Conservation (phyloP, 2,329 filamentous ascomycete genomes). For the Ustilaginoidea virens region DNA sequence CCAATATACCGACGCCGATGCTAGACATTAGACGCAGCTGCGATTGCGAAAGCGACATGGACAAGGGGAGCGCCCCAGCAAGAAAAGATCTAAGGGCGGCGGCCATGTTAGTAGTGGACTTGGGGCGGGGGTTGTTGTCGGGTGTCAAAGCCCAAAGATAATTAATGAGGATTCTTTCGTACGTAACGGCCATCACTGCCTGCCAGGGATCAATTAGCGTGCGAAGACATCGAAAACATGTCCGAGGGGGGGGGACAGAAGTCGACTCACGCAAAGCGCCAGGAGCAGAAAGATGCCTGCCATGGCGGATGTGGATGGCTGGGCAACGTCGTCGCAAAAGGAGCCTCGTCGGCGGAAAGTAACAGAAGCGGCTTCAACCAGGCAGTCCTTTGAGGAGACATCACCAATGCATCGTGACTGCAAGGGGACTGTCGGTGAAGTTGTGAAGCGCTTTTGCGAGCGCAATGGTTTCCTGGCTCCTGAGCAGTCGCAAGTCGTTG, state of each 20-base stretch:
- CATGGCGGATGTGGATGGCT: constrained; percentile 17
- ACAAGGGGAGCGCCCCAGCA: constrained; percentile 78
- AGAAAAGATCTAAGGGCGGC: constrained; percentile 92
- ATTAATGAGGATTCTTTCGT: no score
- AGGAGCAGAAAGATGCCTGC: constrained; percentile 24
- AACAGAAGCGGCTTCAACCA: no score
- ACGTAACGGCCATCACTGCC: constrained; percentile 45
- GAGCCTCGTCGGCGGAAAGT: no score
- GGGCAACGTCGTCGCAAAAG: not conserved
- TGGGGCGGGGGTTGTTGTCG: no score
- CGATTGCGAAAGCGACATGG: constrained; percentile 72
- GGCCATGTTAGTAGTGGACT: no score
- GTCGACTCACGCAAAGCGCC: constrained; percentile 22
- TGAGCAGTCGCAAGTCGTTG: no score
- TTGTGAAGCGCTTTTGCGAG: no score
- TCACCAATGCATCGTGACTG: constrained; percentile 3
- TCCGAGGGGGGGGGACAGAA: not conserved
- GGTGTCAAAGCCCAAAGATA: no score
- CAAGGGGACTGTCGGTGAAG: no score
- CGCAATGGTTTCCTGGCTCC: no score
- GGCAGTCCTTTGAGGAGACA: no score
- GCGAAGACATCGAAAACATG: not conserved
- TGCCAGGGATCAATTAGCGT: constrained; percentile 9
- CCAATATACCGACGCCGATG: constrained; percentile 82
- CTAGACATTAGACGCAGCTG: constrained; percentile 83